Evolutionary conservation across 768 basidiomycete genomes (phyloP).

Genomic region (Dictyophora rubrovolvata): DNA sequence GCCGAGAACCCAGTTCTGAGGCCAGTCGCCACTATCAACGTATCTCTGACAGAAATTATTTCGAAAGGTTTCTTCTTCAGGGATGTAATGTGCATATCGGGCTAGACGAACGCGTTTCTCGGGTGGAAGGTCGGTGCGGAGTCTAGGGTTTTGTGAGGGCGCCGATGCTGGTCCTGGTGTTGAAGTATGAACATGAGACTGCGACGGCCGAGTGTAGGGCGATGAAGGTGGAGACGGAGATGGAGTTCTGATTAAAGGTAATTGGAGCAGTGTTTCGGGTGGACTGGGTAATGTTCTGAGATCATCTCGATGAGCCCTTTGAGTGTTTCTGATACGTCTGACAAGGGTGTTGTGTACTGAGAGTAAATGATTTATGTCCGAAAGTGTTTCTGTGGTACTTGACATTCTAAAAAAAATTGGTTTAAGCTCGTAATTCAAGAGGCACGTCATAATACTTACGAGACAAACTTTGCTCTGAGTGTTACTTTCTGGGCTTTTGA

Average conservation of each 20-base stretch:
- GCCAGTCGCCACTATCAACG: constrained; percentile 86
- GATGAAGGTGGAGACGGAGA: constrained; percentile 36
- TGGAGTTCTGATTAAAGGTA: constrained; percentile 51
- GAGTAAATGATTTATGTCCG: constrained; percentile 56
- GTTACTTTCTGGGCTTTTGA: too few relatives aligned
- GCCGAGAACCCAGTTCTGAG: constrained; percentile 87
- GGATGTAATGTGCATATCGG: constrained; percentile 73
- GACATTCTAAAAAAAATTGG: not conserved
- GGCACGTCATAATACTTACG: not conserved
- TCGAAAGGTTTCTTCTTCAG: constrained; percentile 92
- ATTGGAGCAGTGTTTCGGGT: constrained; percentile 41
- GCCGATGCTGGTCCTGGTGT: constrained; percentile 17
- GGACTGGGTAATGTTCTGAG: constrained; percentile 47
- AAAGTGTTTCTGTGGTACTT: constrained; percentile 38
- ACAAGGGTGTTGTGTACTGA: constrained; percentile 51
- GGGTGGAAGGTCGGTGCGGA: constrained; percentile 43
- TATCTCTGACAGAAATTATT: constrained; percentile 92
- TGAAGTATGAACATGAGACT: constrained; percentile 29
- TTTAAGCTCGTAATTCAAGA: not conserved
- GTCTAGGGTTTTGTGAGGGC: constrained; percentile 18
- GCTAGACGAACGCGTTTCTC: constrained; percentile 62
- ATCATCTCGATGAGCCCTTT: constrained; percentile 46
- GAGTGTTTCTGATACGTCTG: constrained; percentile 41
- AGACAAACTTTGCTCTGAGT: too few relatives aligned
- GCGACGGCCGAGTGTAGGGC: constrained; percentile 29